Percentiles rank a stretch among this genome's conserved stretches.
Evolutionary conservation across 2,329 filamentous ascomycete species (phyloP).

Genomic region (Cladophialophora exuberans): DNA sequence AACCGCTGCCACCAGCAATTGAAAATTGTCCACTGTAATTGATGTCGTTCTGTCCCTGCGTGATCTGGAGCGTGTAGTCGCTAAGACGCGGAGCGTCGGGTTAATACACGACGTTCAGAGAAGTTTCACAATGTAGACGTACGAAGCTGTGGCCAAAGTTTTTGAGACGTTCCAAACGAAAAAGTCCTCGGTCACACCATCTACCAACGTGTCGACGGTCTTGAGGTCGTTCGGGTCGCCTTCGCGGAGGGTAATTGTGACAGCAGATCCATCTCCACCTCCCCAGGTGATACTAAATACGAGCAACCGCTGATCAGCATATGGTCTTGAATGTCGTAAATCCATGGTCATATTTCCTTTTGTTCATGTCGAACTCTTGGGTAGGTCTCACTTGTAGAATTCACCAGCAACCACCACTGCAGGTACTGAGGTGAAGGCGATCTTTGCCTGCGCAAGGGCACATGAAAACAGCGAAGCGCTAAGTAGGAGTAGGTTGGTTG

Average conservation of each 20-base stretch:
- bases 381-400: conserved; percentile 33
- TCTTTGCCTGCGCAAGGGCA: conserved; percentile 49
- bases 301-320: conserved; percentile 27
- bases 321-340: too few species aligned
- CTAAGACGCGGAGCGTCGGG: conserved; percentile 2
- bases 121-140: too few species aligned
- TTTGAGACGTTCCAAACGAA: conserved; percentile 27
- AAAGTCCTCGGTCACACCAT: conserved; percentile 21
- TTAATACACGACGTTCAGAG: too few species aligned
- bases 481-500: conserved; percentile 53
- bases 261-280: conserved; percentile 44
- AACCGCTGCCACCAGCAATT: conserved; percentile 43
- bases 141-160: conserved; percentile 39
- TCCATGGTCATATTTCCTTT: neutral
- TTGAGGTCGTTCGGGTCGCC: conserved; percentile 54
- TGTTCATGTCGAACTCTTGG: neutral
- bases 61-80: conserved; percentile 64
- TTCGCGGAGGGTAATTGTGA: conserved; percentile 60
- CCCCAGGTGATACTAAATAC: conserved; percentile 51
- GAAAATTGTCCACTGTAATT: conserved; percentile 62
- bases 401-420: conserved; percentile 53
- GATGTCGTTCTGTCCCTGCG: conserved; percentile 49
- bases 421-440: conserved; percentile 59
- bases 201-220: conserved; percentile 52
- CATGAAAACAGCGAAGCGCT: conserved; percentile 48